These are phyloP conservation scores for Goffeauzyma gilvescens DNA, from an alignment of 768 basidiomycete genomes.

Conservation along the genomic window DNA sequence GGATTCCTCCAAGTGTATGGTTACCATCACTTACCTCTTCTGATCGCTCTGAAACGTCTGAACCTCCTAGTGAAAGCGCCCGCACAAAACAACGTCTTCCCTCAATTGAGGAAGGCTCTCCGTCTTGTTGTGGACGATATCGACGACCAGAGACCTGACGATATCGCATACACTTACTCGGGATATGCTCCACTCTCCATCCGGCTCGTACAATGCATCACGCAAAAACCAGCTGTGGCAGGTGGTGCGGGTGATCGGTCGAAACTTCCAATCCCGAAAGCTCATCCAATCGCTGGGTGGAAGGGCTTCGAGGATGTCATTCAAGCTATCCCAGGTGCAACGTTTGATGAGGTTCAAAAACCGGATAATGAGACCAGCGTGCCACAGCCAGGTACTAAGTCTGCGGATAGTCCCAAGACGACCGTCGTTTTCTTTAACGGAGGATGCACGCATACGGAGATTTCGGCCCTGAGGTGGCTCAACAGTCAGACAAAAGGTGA, in stretches of 20 bases:
- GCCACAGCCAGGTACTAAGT: not conserved
- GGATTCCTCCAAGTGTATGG: constrained; percentile 77
- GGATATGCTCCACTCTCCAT: constrained; percentile 89
- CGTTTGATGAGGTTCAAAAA: constrained; percentile 49
- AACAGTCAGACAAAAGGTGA: constrained; percentile 62
- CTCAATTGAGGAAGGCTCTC: constrained; percentile 55
- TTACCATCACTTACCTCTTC: constrained; percentile 39
- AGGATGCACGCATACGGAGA: constrained; percentile 92
- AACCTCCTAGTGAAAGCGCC: constrained; percentile 45
- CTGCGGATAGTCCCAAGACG: constrained; percentile 36
- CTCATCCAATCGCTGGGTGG: constrained; percentile 89
- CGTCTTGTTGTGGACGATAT: constrained; percentile 84
- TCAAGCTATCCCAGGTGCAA: constrained; percentile 61
- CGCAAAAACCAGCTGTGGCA: constrained; percentile 74
- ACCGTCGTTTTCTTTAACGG: constrained; percentile 93
- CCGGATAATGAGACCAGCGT: constrained; percentile 5
- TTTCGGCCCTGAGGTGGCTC: constrained; percentile 85
- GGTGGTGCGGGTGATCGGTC: constrained; percentile 10
- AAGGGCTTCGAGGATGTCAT: constrained; percentile 89
- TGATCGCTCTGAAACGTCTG: constrained; percentile 32
- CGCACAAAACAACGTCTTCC: constrained; percentile 47
- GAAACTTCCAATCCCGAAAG: constrained; percentile 40
- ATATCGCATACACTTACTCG: constrained; percentile 89
- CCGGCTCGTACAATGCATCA: constrained; percentile 76
- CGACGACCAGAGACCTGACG: constrained; percentile 47